Percentiles rank a stretch among this genome's conserved stretches.
Conservation (phyloP, 2,329 filamentous ascomycete genomes). For the Colletotrichum sp. region DNA sequence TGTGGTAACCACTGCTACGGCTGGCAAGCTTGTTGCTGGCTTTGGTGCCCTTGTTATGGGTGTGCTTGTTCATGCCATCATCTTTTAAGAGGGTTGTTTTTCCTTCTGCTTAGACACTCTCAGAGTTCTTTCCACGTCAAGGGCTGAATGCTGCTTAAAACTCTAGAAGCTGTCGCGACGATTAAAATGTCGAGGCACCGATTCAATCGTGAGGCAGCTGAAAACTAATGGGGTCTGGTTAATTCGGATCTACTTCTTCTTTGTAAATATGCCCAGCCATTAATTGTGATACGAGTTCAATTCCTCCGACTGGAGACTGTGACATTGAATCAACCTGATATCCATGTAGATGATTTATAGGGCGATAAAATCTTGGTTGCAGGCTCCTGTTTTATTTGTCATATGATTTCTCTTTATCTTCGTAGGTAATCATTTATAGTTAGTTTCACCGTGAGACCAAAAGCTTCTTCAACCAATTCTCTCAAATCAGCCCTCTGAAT, state of each 20-base stretch:
- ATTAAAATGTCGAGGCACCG: background rate
- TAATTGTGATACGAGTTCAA: background rate
- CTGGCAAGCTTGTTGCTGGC: slow-evolving; percentile 8
- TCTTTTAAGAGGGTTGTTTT: background rate
- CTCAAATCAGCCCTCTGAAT: accelerated
- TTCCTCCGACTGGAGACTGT: background rate
- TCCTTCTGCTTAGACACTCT: background rate
- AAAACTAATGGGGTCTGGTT: background rate
- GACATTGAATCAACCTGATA: too few relatives aligned
- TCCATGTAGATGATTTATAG: too few relatives aligned
- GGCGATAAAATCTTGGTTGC: too few relatives aligned
- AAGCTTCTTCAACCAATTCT: too few relatives aligned
- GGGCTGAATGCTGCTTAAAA: background rate
- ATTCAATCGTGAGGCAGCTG: background rate
- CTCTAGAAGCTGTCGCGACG: accelerated
- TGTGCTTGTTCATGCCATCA: background rate
- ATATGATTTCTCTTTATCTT: accelerated
- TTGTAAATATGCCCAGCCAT: background rate
- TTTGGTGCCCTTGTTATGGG: background rate
- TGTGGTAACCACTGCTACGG: slow-evolving; percentile 1
- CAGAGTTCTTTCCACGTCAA: background rate
- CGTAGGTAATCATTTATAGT: too few relatives aligned
- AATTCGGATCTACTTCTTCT: background rate
- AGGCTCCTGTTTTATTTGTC: too few relatives aligned
- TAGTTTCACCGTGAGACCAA: too few relatives aligned